phyloP scores from a whole-genome alignment of 305 asterid genomes.

The Striga hermonthica region DNA sequence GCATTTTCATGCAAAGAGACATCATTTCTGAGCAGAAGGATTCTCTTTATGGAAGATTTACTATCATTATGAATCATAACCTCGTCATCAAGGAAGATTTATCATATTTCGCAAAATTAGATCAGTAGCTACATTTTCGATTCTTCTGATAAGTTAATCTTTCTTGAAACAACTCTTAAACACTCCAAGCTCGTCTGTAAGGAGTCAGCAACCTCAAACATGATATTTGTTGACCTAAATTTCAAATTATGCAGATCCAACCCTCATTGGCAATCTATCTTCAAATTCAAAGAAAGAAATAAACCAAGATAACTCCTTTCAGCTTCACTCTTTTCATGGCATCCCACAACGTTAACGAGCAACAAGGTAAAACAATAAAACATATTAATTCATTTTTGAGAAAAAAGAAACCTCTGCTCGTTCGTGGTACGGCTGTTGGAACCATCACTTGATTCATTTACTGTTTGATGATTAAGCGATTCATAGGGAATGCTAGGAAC shows the following conservation, averaged over 20 bases:
- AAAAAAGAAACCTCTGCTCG: conserved; percentile 41
- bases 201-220: background rate
- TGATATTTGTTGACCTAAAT: background rate
- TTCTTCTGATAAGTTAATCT: conserved; percentile 2
- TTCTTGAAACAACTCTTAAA: conserved; percentile 1
- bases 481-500: conserved; percentile 81
- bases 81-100: background rate
- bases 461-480: conserved; percentile 41
- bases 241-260: background rate
- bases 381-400: background rate
- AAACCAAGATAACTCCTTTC: background rate
- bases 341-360: conserved; percentile 5
- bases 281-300: conserved; percentile 13
- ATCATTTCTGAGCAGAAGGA: background rate
- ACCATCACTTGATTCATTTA: conserved; percentile 44
- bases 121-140: background rate
- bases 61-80: conserved; percentile 13
- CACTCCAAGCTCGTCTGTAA: background rate
- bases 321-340: background rate
- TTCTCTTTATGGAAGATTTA: background rate
- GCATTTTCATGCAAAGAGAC: background rate
- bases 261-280: conserved; percentile 5
- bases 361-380: background rate
- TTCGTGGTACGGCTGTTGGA: conserved; percentile 51
- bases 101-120: background rate